A percentile compares a stretch with the other conserved stretches of the same genome.
phyloP scores from a whole-genome alignment of 2,329 filamentous ascomycete genomes.

The Penicillium hesseltinei region DNA sequence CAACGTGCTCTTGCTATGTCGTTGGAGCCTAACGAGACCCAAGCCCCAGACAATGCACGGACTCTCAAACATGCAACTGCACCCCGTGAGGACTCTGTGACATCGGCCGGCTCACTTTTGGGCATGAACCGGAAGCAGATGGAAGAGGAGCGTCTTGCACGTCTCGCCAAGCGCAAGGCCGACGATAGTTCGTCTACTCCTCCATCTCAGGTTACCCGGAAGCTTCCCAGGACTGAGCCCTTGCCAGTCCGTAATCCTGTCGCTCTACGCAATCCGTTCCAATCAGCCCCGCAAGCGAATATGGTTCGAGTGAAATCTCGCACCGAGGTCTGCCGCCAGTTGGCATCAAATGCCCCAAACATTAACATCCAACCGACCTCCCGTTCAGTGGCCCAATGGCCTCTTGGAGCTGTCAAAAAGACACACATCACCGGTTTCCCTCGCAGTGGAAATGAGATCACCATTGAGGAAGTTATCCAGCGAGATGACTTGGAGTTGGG shows the following conservation, averaged over 20 bases:
- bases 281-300: neutral
- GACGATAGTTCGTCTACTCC: constrained; percentile 40
- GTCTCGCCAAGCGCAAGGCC: constrained; percentile 60
- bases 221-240: constrained; percentile 23
- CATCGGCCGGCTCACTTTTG: constrained; percentile 32
- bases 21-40: constrained; percentile 21
- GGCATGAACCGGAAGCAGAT: constrained; percentile 74
- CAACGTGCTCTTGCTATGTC: constrained; percentile 37
- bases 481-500: constrained; percentile 69
- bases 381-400: constrained; percentile 46
- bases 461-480: constrained; percentile 82
- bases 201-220: constrained; percentile 20
- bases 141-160: constrained; percentile 77
- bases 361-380: constrained; percentile 14
- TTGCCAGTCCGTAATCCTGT: too few relatives aligned
- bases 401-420: constrained; percentile 69
- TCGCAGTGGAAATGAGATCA: constrained; percentile 70
- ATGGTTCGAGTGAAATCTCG: neutral
- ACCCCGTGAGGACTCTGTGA: neutral
- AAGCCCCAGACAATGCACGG: neutral
- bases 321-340: neutral
- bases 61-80: neutral
- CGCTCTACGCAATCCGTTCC: neutral
- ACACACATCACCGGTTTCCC: constrained; percentile 70
- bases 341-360: constrained; percentile 4